Base-by-base conservation (phyloP, 1,284 basidiomycete genomes). In the Ustilago sp. region DNA sequence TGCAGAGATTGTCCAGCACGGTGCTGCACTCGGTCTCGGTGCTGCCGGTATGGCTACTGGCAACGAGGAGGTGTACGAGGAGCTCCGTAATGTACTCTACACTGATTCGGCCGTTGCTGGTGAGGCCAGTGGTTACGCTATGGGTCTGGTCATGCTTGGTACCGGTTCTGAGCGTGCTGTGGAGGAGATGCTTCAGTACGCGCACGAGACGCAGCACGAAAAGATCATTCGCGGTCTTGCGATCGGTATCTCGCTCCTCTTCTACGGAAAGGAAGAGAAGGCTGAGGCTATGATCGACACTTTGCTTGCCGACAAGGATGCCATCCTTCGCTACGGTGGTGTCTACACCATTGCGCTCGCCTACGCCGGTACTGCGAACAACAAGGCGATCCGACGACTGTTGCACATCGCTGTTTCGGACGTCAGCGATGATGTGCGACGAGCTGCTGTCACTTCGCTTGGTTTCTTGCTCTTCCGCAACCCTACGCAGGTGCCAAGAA, bases 171-270 rank as follows among this genome's bases (percentile, higher is more conserved):
- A 79, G 56, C 68, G 74, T n/a, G 84, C 83, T 4, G 81, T 84
- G 28, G 84, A 85, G 52, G 85, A 86, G 76, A 86, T 86, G 85
- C 76, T 86, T 15, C 82, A 85, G 76, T 86, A 86, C 60, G 85
- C 85, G 1, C 85, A 85, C 67, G 85, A 86, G 68, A 86, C 85
- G 48, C 82, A 84, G 77, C 85, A 86, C 72, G 84, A 86, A 51
- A 86, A 86, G 76, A 86, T 86, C 77, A 85, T 85, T 55, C 83
- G 85, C 41, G 85, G 85, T 64, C 78, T 86, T 17, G 85, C 85
- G 55, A 82, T 86, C 43, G 85, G 85, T 54, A 75, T 85, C 53
- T 80, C 84, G n/a, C 74, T 86, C 31, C 74, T 86, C 58, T 81
- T 83, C 63, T 86, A 86, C 66, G 85, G 85, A n/a, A 79, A 80